Evolutionary conservation across 306 rosid species (phyloP), one percentile per base, ranked within the genome.

Genomic region (Cajanus cajan): DNA sequence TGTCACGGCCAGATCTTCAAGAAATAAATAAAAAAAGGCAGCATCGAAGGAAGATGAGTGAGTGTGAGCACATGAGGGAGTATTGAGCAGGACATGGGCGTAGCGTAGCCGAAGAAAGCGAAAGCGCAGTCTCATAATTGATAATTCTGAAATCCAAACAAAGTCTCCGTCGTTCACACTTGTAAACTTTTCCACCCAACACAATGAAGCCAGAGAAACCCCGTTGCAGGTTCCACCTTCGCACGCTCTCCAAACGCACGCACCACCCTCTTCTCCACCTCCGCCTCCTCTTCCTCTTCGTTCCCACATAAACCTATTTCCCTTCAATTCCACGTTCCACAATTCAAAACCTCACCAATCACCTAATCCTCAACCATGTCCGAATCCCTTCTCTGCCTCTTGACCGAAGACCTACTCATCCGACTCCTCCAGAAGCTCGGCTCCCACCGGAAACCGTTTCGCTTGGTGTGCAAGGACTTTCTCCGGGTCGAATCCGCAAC

Each of bases 381-480:
- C 4, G 63, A 75, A 36, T 85, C 84, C 8, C 12, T 70, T 22
- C 37, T 90, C 62, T 61, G 82, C 34, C 64, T 68, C 40, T 80
- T 90, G 39, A 85, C 86, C 0, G 91, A 90, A n/a, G 91, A 90
- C 39, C 25, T 90, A 8, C 83, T 90, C 2, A 22, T 78, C 41
- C 82, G 85, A 22, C 22, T 90, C 31, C 78, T 83, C 1, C 40
- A 47, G 0, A 71, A 45, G 45, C 84, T 90, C 47, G 45, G 40
- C 39, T 43, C 81, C 21, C 70, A 90, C 48, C 82, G 88, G 16
- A 90, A 83, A 71, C 39, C 88, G 5, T 90, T 87, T 80, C 78
- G 94, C 0, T 77, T 83, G 4, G 91, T 88, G 2, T 88, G 94
- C 86, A 90, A 82, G 81, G 90, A 88, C 12, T 86, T 90, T 64